phyloP scores from a whole-genome alignment of 306 rosid genomes.

The Castanea sativa region DNA sequence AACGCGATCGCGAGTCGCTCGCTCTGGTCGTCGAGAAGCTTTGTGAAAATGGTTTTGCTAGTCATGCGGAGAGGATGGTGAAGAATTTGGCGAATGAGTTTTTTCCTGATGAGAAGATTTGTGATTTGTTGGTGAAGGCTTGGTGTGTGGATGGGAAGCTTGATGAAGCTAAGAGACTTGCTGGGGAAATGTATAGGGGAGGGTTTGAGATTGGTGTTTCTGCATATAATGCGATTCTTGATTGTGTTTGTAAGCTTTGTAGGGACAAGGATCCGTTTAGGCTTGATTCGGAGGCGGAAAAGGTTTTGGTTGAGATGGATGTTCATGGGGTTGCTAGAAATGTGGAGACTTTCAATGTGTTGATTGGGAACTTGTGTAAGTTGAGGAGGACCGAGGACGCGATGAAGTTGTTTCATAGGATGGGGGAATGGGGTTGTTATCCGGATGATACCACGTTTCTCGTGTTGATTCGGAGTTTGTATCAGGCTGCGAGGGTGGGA shows the following conservation, averaged over 20 bases:
- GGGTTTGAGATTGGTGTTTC: slow-evolving; percentile 64
- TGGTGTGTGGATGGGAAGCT: slow-evolving; percentile 72
- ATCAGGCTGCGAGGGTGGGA: slow-evolving; percentile 73
- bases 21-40: slow-evolving; percentile 64
- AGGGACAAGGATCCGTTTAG: slow-evolving; percentile 68
- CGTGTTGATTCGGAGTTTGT: slow-evolving; percentile 60
- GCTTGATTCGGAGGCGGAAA: slow-evolving; percentile 60
- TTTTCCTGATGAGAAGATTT: slow-evolving; percentile 56
- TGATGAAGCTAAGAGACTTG: slow-evolving; percentile 67
- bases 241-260: slow-evolving; percentile 67
- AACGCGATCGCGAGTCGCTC: slow-evolving; percentile 49
- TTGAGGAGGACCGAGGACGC: slow-evolving; percentile 71
- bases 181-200: slow-evolving; percentile 81
- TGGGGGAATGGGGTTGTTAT: slow-evolving; percentile 43
- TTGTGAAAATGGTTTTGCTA: slow-evolving; percentile 60
- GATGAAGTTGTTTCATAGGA: slow-evolving; percentile 42
- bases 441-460: slow-evolving; percentile 54
- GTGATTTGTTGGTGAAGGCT: slow-evolving; percentile 63
- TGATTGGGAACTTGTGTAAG: slow-evolving; percentile 74
- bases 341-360: slow-evolving; percentile 72
- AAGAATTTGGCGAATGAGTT: slow-evolving; percentile 61
- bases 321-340: slow-evolving; percentile 67
- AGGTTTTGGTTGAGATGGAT: slow-evolving; percentile 69
- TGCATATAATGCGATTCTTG: slow-evolving; percentile 75
- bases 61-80: slow-evolving; percentile 73